Percentiles rank a stretch among this genome's conserved stretches.
Conservation (phyloP, 805 yeast genomes). For the Yarrowia sp. region DNA sequence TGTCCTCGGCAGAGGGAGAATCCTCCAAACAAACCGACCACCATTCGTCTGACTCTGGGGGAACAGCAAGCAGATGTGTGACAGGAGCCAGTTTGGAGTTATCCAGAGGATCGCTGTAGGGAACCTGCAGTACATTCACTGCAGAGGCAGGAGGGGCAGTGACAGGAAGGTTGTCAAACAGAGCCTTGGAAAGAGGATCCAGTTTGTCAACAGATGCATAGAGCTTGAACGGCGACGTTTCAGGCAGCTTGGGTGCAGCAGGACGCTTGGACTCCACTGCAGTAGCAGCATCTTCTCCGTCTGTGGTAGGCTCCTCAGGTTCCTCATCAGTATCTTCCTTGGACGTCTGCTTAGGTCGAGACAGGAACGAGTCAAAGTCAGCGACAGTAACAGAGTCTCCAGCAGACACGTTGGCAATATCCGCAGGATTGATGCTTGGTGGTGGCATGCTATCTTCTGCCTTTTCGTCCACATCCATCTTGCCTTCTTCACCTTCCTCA, state of each 20-base stretch:
- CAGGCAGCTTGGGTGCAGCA: background rate
- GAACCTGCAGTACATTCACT: conserved; percentile 26
- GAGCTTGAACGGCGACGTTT: conserved; percentile 30
- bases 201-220: conserved; percentile 29
- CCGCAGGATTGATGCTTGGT: conserved; percentile 25
- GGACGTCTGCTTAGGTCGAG: background rate
- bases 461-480: conserved; percentile 17
- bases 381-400: background rate
- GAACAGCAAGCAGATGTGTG: conserved; percentile 37
- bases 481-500: conserved; percentile 9
- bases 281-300: background rate
- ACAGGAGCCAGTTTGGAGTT: conserved; percentile 37
- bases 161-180: conserved; percentile 28
- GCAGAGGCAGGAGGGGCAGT: conserved; percentile 8
- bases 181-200: conserved; percentile 33
- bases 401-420: background rate
- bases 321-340: conserved; percentile 32
- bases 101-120: conserved; percentile 34
- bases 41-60: conserved; percentile 37
- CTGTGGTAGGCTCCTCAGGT: conserved; percentile 28
- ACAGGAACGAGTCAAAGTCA: background rate
- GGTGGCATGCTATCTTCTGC: conserved; percentile 28
- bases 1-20: background rate
- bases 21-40: conserved; percentile 36
- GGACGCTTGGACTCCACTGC: background rate